Evolutionary conservation across 2,329 filamentous ascomycete genomes (phyloP).

Genomic region (Fusarium miscanthi): DNA sequence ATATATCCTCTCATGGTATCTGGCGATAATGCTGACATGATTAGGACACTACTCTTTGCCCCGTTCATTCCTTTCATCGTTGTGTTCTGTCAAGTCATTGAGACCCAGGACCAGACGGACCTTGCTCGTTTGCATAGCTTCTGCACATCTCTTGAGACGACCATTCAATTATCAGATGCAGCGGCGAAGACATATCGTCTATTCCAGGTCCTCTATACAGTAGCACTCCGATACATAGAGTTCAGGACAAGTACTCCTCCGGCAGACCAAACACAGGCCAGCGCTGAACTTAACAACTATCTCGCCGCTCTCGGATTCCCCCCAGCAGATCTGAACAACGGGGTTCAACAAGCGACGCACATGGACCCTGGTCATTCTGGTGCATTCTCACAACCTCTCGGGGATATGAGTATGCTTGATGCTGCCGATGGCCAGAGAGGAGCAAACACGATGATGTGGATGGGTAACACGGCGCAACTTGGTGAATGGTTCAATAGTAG

Average conservation of each 20-base stretch:
- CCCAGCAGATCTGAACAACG: slow-evolving; percentile 13
- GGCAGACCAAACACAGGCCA: slow-evolving; percentile 50
- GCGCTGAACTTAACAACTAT: slow-evolving; percentile 43
- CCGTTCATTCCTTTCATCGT: slow-evolving; percentile 66
- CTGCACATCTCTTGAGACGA: slow-evolving; percentile 61
- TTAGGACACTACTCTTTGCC: slow-evolving; percentile 59
- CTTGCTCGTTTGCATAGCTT: slow-evolving; percentile 62
- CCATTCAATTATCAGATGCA: slow-evolving; percentile 58
- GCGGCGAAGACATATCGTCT: slow-evolving; percentile 66
- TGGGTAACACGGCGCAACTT: slow-evolving; percentile 52
- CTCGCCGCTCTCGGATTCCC: slow-evolving; percentile 63
- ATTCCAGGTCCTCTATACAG: slow-evolving; percentile 67
- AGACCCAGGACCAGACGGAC: slow-evolving; percentile 57
- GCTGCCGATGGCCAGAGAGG: slow-evolving; percentile 30
- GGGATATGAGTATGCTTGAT: slow-evolving; percentile 19
- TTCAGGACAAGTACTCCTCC: slow-evolving; percentile 54
- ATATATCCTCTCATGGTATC: too few species aligned
- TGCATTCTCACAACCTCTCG: slow-evolving; percentile 26
- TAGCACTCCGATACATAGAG: slow-evolving; percentile 69
- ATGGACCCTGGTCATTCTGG: slow-evolving; percentile 6
- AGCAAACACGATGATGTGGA: slow-evolving; percentile 49
- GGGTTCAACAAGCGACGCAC: slow-evolving; percentile 32
- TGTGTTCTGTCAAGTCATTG: slow-evolving; percentile 62
- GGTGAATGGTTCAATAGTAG: slow-evolving; percentile 55
- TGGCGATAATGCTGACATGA: slow-evolving; percentile 1